phyloP scores from a whole-genome alignment of 2,329 filamentous ascomycete species.

The Talaromyces piceae region DNA sequence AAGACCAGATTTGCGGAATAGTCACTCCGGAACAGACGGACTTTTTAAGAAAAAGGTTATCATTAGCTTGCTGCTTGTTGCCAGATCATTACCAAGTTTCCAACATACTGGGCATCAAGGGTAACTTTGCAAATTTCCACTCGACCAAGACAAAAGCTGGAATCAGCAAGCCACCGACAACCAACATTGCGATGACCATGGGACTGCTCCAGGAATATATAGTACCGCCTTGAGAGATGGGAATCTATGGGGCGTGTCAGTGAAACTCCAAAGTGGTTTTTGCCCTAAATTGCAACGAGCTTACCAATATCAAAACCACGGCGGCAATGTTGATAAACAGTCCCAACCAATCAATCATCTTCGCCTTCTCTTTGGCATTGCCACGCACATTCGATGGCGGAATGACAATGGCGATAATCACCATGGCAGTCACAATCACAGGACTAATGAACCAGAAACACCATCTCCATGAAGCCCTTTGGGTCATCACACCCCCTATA shows the following conservation, averaged over 20 bases:
- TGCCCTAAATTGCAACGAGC: neutral
- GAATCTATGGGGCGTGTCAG: neutral
- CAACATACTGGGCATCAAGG: slow-evolving; percentile 7
- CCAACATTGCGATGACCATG: slow-evolving; percentile 6
- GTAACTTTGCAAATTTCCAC: slow-evolving; percentile 7
- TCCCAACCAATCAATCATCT: slow-evolving; percentile 8
- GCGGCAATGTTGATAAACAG: slow-evolving; percentile 5
- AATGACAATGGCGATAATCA: slow-evolving; percentile 5
- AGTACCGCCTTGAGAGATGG: slow-evolving; percentile 7
- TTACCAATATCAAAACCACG: slow-evolving; percentile 5
- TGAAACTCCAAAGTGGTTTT: neutral
- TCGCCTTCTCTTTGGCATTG: slow-evolving; percentile 3
- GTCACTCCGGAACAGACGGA: slow-evolving; percentile 19
- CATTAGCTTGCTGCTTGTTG: neutral
- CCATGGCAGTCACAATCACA: slow-evolving; percentile 1
- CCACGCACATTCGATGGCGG: slow-evolving; percentile 2
- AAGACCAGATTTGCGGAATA: slow-evolving; percentile 19
- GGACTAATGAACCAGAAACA: slow-evolving; percentile 7
- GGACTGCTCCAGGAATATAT: slow-evolving; percentile 6
- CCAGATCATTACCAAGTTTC: too few species aligned
- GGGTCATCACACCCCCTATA: slow-evolving; percentile 24
- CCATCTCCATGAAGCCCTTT: slow-evolving; percentile 26
- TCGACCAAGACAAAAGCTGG: slow-evolving; percentile 6
- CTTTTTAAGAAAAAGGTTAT: neutral
- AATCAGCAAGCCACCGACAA: neutral